Evolutionary conservation across 2,329 filamentous ascomycete genomes (phyloP).

Genomic region (Fusarium scirpi): DNA sequence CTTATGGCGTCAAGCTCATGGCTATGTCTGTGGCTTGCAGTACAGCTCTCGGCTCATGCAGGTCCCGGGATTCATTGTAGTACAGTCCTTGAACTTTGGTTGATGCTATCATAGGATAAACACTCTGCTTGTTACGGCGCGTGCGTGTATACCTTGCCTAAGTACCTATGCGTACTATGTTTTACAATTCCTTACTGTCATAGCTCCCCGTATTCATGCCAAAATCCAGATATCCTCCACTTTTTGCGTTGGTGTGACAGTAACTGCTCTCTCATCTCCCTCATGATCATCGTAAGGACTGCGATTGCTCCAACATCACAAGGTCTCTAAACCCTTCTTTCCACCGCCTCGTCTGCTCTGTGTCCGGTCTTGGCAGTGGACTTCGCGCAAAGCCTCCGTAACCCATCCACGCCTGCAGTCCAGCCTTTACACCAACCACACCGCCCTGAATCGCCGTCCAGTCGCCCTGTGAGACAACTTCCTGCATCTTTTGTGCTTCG

Average conservation of each 20-base stretch:
- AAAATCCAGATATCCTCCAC: conserved; percentile 4
- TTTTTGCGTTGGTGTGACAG: conserved; percentile 24
- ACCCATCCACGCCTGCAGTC: conserved; percentile 72
- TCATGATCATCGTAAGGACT: conserved; percentile 51
- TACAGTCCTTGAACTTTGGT: neutral
- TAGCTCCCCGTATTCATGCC: conserved; percentile 10
- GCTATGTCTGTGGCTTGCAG: neutral
- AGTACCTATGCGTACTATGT: neutral
- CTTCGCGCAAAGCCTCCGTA: conserved; percentile 68
- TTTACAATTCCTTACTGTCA: neutral
- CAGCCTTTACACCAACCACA: conserved; percentile 78
- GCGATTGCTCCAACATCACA: conserved; percentile 64
- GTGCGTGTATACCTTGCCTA: neutral
- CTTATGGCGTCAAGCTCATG: neutral
- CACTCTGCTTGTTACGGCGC: neutral
- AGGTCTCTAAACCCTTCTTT: conserved; percentile 68
- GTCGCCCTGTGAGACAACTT: conserved; percentile 74
- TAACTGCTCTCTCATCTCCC: conserved; percentile 5
- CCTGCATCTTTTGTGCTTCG: conserved; percentile 74
- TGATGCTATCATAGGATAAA: conserved; percentile 9
- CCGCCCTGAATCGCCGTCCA: conserved; percentile 79
- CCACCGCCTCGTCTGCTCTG: conserved; percentile 63
- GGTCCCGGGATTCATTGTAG: conserved; percentile 24
- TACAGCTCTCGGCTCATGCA: conserved; percentile 23
- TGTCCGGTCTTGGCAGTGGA: conserved; percentile 57